Base-by-base conservation (phyloP, 2,329 filamentous ascomycete genomes). In the Ploettnerulaceae sp. region DNA sequence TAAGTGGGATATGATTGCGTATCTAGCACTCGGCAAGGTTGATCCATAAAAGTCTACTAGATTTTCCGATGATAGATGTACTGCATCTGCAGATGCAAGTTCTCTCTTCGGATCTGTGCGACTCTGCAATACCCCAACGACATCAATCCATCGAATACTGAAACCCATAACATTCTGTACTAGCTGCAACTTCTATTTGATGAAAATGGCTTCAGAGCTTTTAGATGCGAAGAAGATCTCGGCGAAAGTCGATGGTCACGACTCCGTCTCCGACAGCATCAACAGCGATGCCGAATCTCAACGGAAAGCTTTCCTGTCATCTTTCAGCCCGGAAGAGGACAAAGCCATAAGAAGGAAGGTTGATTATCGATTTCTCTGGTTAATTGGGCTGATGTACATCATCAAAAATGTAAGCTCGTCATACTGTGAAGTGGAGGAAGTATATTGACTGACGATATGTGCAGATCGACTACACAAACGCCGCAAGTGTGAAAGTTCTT, bases 331-430 rank as follows among this genome's bases (percentile, higher is more conserved):
- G 0, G 63, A 65, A 36, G 67, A 71, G 37, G 68, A 68, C 38
- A 61, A 57, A 24, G 48, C 53, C 1, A 67, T 71, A 48, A 66
- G 67, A 60, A 55, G 60, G 38, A 71, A 71, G 49, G 67, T 72
- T 3, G 63, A 70, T 39, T 47, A 54, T 36, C 57, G 62, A 7
- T 69, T 70, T 45, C 48, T 68, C 4, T 50, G 63, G 12, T 55
- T 71, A 6, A 69, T 70, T 29, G 67, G 64, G 1, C 45, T 68
- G 5, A 66, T 69, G 57, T 70, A 66, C 50, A 62, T 70, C 55
- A 64, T 71, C 40, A 71, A 72, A 40, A 64, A 66, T 48, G 63
- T 67, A 44, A 35, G 57, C n/a, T n/a, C n/a, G n/a, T n/a, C n/a
- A n/a, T n/a, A n/a, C n/a, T n/a, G n/a, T n/a, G n/a, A n/a, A n/a